Base-by-base conservation (phyloP, 768 basidiomycete genomes). In the Mycena maculata region DNA sequence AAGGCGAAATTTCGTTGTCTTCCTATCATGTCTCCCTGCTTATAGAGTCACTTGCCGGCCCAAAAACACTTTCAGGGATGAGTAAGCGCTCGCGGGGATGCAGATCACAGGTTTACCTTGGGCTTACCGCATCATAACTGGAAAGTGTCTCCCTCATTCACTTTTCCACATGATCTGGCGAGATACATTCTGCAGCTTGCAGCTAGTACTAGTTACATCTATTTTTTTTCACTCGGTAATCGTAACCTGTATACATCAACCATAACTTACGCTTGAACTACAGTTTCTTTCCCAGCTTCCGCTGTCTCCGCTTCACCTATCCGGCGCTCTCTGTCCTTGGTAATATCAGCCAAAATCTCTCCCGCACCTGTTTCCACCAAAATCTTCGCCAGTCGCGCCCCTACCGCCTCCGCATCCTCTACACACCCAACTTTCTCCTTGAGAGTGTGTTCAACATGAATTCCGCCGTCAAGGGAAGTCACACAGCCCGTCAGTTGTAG, bases 291-390 rank as follows among this genome's bases (percentile, higher is more conserved):
- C 18, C 55, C 72, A 42, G 77, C 74, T 20, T 81, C 79, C 52
- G 71, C 75, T 27, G 76, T 74, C 50, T 80, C 72, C 20, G 83
- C 84, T 62, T 83, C 83, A 8, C 65, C 78, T 22, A 84, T 82
- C 56, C 87, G 78, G 36, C 78, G 79, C 52, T 81, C 84, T 67
- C 92, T 83, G 73, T 94, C 90, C 58, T 74, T 76, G n/a, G 87
- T 91, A 71, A 99, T 93, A 60, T 93, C 93, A 41, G 93, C 90
- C 76, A 99, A 75, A 70, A 99, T 93, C 65, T 83, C 85, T 72
- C 84, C 86, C 22, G 93, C 97, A 0, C 97, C 97, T 1, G 78
- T 81, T 11, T 86, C 85, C 47, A 92, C 84, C 61, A 99, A 76
- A 9, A 80, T 77, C 68, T 77, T 79, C 5, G 93, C 98, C 36